These are phyloP conservation scores for Naegleria fowleri DNA, from an alignment of 208 protist species.

Conservation along the genomic window DNA sequence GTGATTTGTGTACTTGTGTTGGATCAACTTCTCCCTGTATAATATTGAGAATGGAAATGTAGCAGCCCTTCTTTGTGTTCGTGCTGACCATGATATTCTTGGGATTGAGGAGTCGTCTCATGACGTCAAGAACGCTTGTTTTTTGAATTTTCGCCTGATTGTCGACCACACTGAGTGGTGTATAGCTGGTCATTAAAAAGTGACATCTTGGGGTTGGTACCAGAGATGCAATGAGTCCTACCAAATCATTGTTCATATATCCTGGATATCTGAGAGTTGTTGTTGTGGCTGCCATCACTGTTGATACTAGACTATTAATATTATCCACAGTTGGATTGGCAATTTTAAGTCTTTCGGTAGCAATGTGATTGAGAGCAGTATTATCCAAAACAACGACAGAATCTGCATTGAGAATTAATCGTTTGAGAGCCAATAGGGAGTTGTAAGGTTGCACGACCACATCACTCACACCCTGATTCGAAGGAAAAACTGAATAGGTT, in stretches of 20 bases:
- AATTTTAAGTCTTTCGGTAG: constrained; percentile 89
- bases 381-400: constrained; percentile 98
- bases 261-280: constrained; percentile 97
- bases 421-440: constrained; percentile 96
- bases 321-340: constrained; percentile 79
- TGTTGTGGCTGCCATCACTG: constrained; percentile 97
- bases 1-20: constrained; percentile 94
- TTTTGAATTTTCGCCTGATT: constrained; percentile 87
- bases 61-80: constrained; percentile 86
- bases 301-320: constrained; percentile 96
- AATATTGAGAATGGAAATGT: constrained; percentile 97
- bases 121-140: constrained; percentile 99
- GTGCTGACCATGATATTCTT: constrained; percentile 97
- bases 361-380: constrained; percentile 95
- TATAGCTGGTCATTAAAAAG: constrained; percentile 99
- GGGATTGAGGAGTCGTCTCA: constrained; percentile 96
- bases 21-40: constrained; percentile 99
- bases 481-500: constrained; percentile 99
- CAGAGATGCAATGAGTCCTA: constrained; percentile 92
- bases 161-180: constrained; percentile 85
- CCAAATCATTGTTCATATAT: constrained; percentile 95
- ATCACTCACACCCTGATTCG: constrained; percentile 62
- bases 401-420: constrained; percentile 92
- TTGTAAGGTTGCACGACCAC: constrained; percentile 99
- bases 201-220: constrained; percentile 98